Percentiles rank a stretch among this genome's conserved stretches.
These are phyloP conservation scores for Leccinum pallidistipes DNA, from an alignment of 1,284 basidiomycete genomes.

Conservation along the genomic window DNA sequence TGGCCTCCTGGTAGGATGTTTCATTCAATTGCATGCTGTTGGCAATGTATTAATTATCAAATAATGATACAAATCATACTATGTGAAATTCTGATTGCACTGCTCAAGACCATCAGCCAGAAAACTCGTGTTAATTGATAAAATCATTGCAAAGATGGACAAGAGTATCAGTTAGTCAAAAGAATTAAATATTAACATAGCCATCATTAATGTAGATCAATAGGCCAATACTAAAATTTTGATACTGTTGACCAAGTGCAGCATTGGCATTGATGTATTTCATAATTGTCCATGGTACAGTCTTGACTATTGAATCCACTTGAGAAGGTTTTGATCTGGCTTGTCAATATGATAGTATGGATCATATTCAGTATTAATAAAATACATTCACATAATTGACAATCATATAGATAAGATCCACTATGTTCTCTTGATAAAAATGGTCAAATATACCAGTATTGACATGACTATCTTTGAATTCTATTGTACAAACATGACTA, in stretches of 20 bases:
- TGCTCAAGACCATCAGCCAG: not conserved
- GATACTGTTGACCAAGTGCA: not conserved
- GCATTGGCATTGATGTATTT: not conserved
- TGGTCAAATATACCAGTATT: no score
- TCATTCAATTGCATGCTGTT: no score
- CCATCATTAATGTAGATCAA: no score
- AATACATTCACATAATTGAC: not conserved
- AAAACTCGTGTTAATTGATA: not conserved
- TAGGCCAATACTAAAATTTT: not conserved
- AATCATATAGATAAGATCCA: not conserved
- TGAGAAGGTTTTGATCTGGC: not conserved
- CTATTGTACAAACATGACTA: no score
- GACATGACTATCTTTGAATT: no score
- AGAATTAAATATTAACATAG: no score
- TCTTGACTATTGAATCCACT: not conserved
- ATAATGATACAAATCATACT: not conserved
- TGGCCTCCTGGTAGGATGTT: no score
- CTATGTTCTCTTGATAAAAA: no score
- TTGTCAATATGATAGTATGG: not conserved
- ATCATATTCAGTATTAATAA: not conserved
- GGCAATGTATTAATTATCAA: not conserved
- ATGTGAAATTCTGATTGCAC: not conserved
- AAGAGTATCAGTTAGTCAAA: not conserved
- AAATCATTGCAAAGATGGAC: not conserved
- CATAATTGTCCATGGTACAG: not conserved